These are phyloP conservation scores for Debaryomyces singareniensis DNA, from an alignment of 1,139 yeast species.

Conservation along the genomic window DNA sequence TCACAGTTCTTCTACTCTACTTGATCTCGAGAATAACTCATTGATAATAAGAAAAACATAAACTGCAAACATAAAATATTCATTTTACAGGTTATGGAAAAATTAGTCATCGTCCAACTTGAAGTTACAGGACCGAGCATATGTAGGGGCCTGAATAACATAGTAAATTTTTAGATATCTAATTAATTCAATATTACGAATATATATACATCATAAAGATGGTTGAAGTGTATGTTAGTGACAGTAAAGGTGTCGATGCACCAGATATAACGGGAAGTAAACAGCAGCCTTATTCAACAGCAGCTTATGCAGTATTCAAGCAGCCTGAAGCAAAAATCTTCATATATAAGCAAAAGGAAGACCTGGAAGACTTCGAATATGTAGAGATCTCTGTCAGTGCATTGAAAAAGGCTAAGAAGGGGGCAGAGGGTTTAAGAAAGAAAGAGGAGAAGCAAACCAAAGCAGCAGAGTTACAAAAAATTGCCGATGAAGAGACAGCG, in stretches of 20 bases:
- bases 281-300: constrained; percentile 64
- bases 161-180: too few species aligned
- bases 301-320: constrained; percentile 74
- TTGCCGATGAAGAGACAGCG: constrained; percentile 61
- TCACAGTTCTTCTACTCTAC: not conserved
- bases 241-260: constrained; percentile 61
- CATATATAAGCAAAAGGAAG: constrained; percentile 62
- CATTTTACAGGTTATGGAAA: too few species aligned
- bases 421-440: constrained; percentile 86
- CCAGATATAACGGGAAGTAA: constrained; percentile 53
- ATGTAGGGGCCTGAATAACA: too few species aligned
- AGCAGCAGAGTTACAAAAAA: constrained; percentile 53
- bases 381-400: constrained; percentile 88
- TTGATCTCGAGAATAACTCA: not conserved
- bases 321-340: constrained; percentile 55
- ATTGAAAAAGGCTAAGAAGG: constrained; percentile 92
- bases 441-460: constrained; percentile 78
- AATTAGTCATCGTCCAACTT: too few species aligned
- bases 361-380: constrained; percentile 48
- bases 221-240: constrained; percentile 59
- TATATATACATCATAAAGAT: constrained; percentile 10
- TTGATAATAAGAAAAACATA: not conserved
- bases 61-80: not conserved
- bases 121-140: too few species aligned
- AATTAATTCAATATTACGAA: too few species aligned